These are phyloP conservation scores for Elongisporangium prolatum DNA, from an alignment of 352 stramenopile species.

Conservation along the genomic window DNA sequence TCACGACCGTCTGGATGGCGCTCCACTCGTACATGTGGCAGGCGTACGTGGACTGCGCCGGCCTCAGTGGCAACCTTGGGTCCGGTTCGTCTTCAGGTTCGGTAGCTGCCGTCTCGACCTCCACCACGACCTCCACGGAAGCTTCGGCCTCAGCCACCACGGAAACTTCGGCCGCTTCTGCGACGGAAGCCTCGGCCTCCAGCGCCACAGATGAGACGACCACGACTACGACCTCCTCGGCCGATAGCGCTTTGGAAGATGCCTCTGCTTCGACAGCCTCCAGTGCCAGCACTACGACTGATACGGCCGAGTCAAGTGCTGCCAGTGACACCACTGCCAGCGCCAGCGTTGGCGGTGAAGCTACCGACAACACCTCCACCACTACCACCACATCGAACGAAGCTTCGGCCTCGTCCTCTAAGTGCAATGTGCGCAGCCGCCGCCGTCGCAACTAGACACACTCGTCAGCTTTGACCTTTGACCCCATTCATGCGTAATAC, in stretches of 20 bases:
- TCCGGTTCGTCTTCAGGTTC: not conserved
- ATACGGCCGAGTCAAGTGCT: not conserved
- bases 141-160: conserved; percentile 8
- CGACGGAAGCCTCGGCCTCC: conserved; percentile 5
- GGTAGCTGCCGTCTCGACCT: conserved; percentile 7
- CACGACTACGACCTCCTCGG: conserved; percentile 1
- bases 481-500: not conserved
- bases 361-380: not conserved
- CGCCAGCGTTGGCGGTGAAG: conserved; percentile 1
- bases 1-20: conserved; percentile 53
- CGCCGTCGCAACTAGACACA: conserved; percentile 5
- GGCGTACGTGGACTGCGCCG: conserved; percentile 44
- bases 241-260: conserved; percentile 6
- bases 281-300: conserved; percentile 2
- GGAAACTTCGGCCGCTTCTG: conserved; percentile 6
- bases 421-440: conserved; percentile 5
- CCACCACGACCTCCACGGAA: conserved; percentile 5
- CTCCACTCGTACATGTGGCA: conserved; percentile 46
- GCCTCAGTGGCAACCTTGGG: conserved; percentile 14
- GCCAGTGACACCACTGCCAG: not conserved
- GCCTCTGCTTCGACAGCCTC: conserved; percentile 8
- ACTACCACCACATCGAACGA: conserved; percentile 4
- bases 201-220: conserved; percentile 3
- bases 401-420: not conserved
- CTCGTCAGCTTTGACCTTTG: not conserved